A percentile compares a stretch with the other conserved stretches of the same genome.
phyloP scores from a whole-genome alignment of 768 basidiomycete species.

The Clitopilus passeckerianus region DNA sequence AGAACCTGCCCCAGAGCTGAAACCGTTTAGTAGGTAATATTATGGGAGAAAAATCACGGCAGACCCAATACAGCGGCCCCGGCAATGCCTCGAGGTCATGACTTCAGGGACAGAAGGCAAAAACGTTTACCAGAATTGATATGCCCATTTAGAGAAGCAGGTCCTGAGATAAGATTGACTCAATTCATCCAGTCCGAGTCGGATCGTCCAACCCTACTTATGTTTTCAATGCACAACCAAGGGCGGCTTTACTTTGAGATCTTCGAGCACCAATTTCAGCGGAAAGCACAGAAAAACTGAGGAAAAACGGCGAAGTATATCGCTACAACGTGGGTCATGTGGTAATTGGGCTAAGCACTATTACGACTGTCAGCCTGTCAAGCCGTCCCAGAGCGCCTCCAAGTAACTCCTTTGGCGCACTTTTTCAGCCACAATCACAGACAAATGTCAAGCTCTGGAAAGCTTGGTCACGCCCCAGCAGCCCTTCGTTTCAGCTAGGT shows the following conservation, averaged over 20 bases:
- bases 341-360: background rate
- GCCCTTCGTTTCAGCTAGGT: background rate
- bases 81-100: background rate
- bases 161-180: background rate
- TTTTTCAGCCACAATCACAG: background rate
- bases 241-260: background rate
- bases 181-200: background rate
- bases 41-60: background rate
- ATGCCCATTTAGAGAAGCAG: background rate
- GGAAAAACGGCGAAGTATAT: background rate
- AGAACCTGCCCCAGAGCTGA: background rate
- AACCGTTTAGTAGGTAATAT: background rate
- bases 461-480: background rate
- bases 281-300: background rate
- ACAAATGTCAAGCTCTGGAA: background rate
- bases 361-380: background rate
- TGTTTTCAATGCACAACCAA: background rate
- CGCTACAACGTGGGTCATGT: background rate
- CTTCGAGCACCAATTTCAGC: background rate
- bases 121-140: background rate
- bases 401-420: background rate
- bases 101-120: background rate
- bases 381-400: background rate
- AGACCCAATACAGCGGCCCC: background rate
- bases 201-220: background rate